phyloP scores from a whole-genome alignment of 176 grass and related monocot genomes.

The Zoysia japonica region DNA sequence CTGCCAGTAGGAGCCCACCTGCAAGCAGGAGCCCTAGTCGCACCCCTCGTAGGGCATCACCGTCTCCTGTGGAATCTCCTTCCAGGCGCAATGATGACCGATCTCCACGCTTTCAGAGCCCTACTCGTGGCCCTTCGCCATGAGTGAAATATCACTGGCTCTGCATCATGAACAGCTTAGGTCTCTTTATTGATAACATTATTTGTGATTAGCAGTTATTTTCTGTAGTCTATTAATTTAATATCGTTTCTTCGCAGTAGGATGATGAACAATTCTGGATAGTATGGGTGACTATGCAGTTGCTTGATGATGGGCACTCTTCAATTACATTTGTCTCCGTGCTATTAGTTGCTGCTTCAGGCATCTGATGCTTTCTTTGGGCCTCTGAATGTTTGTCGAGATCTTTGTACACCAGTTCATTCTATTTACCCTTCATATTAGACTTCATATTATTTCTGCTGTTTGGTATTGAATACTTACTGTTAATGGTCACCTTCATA shows the following conservation, averaged over 20 bases:
- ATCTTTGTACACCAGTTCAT: conserved; percentile 44
- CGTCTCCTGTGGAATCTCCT: conserved; percentile 49
- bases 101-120: conserved; percentile 47
- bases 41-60: conserved; percentile 46
- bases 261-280: conserved; percentile 18
- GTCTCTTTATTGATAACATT: too few species aligned
- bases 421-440: conserved; percentile 34
- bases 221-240: not conserved
- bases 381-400: conserved; percentile 35
- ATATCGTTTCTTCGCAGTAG: conserved; percentile 13
- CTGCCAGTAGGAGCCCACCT: conserved; percentile 61
- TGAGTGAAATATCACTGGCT: conserved; percentile 25
- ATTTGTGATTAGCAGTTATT: not conserved
- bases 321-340: not conserved
- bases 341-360: conserved; percentile 42
- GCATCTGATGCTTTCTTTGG: conserved; percentile 28
- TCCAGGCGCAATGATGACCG: conserved; percentile 23
- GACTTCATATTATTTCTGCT: conserved; percentile 21
- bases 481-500: conserved; percentile 50
- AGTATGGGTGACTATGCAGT: not conserved
- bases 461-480: conserved; percentile 38
- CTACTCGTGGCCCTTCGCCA: conserved; percentile 48
- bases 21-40: conserved; percentile 53
- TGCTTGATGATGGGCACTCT: conserved; percentile 12
- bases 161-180: not conserved